Conservation (phyloP, 768 basidiomycete species). For the Coprinellus micaceus region DNA sequence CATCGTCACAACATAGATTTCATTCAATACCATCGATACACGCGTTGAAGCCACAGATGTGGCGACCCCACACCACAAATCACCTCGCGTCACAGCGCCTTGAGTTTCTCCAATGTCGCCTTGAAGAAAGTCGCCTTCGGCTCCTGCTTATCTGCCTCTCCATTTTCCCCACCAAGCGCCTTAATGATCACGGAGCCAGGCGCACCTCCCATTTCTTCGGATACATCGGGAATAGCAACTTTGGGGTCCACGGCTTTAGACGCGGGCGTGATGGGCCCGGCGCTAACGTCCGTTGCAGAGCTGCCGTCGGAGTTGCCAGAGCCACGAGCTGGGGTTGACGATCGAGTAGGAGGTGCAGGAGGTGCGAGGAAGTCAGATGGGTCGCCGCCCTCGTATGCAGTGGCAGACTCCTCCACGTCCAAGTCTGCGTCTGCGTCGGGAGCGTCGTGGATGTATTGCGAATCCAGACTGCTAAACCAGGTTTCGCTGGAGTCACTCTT, state of each 20-base stretch:
- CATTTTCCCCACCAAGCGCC: background rate
- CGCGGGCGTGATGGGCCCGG: constrained; percentile 48
- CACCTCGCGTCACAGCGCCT: constrained; percentile 23
- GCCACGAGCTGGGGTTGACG: constrained; percentile 12
- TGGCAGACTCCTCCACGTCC: background rate
- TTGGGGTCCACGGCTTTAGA: constrained; percentile 38
- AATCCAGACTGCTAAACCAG: background rate
- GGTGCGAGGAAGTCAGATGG: background rate
- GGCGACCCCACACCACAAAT: constrained; percentile 17
- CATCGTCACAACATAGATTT: background rate
- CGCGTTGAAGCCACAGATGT: background rate
- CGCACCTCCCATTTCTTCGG: constrained; percentile 29
- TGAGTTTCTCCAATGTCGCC: constrained; percentile 35
- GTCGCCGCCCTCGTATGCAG: background rate
- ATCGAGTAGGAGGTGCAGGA: constrained; percentile 1
- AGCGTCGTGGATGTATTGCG: background rate
- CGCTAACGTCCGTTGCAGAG: constrained; percentile 31
- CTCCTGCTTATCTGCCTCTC: constrained; percentile 14
- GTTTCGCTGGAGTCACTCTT: background rate
- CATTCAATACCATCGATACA: background rate
- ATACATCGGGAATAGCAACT: constrained; percentile 41
- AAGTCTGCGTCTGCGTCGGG: background rate
- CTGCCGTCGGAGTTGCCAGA: constrained; percentile 22
- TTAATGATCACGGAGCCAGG: background rate
- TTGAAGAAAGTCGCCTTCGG: constrained; percentile 32